Base-by-base conservation (phyloP, 176 grass and related monocot species). In the Cenchrus americanus region DNA sequence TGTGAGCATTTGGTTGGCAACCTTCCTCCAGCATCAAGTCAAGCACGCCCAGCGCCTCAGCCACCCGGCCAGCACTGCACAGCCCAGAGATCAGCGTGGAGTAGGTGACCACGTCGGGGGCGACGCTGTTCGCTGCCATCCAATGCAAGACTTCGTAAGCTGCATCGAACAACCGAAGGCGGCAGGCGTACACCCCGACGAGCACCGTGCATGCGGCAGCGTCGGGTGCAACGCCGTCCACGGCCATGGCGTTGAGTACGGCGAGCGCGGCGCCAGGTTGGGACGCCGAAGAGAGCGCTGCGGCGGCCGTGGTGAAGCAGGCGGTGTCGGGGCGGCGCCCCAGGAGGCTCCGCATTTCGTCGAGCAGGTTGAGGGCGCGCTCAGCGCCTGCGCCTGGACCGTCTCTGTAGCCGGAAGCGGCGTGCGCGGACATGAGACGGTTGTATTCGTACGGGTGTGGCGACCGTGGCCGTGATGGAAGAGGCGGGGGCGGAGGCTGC, bases 391-490 rank as follows among this genome's bases (percentile, higher is more conserved):
- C 58, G 40, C 50, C 49, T 1, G 47, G 18, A 18, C 3, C 6
- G 6, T 17, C 19, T 2, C 23, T 14, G 5, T 2, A 10, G 0
- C 27, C 80, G 3, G 79, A 30, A 4, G 65, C 72, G 0, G 80
- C 88, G n/a, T 85, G 89, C 53, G 90, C 94, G 18, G 76, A 89
- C 84, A 94, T 94, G 86, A 97, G 84, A 58, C 81, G 73, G 75
- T 92, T 92, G 79, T 97, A 97, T 12, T 97, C 92, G 84, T 94
- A 97, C 0, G 88, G 90, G 75, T 97, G 90, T 5, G 92, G 95
- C 68, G 84, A 84, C 15, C 23, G 86, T 11, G 92, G 95, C 6
- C 90, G 86, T 18, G 66, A n/a, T 48, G 87, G 80, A 15, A 48
- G 61, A 73, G 67, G 69, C 66, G 58, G 69, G 30, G 83, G 27